These are phyloP conservation scores for Auriculariales sp. DNA, from an alignment of 768 basidiomycete genomes.

Conservation along the genomic window DNA sequence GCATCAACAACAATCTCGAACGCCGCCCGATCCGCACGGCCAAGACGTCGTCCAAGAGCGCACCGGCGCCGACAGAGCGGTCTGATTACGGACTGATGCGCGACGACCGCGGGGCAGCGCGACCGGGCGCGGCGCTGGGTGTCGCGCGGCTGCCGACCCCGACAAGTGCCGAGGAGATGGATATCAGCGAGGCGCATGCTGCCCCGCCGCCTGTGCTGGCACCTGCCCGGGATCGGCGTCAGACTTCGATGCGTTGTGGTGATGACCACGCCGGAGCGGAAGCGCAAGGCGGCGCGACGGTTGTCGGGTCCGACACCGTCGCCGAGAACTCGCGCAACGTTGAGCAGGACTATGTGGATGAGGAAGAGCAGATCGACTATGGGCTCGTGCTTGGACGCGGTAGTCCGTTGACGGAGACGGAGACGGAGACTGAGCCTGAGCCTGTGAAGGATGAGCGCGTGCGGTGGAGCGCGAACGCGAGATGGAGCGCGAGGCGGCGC, in stretches of 20 bases:
- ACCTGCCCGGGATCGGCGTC: neutral
- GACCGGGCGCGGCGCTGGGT: too few species aligned
- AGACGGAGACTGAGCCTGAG: too few species aligned
- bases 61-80: constrained; percentile 33
- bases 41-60: constrained; percentile 20
- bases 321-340: too few species aligned
- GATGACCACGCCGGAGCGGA: neutral
- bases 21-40: too few species aligned
- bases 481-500: constrained; percentile 15
- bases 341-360: too few species aligned
- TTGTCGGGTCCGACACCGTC: neutral
- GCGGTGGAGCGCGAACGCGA: constrained; percentile 14
- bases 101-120: too few species aligned
- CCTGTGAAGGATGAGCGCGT: neutral
- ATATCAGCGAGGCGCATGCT: constrained; percentile 7
- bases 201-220: too few species aligned
- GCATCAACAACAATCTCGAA: neutral
- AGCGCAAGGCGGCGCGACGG: neutral
- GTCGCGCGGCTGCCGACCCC: too few species aligned
- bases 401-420: too few species aligned
- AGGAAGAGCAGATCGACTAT: too few species aligned
- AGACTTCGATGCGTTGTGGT: neutral
- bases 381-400: too few species aligned
- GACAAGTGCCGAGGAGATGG: constrained; percentile 26
- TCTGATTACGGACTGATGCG: constrained; percentile 20